Percentiles rank a stretch among this genome's conserved stretches.
phyloP scores from a whole-genome alignment of 2,329 filamentous ascomycete species.

The Fusarium caatingaense region DNA sequence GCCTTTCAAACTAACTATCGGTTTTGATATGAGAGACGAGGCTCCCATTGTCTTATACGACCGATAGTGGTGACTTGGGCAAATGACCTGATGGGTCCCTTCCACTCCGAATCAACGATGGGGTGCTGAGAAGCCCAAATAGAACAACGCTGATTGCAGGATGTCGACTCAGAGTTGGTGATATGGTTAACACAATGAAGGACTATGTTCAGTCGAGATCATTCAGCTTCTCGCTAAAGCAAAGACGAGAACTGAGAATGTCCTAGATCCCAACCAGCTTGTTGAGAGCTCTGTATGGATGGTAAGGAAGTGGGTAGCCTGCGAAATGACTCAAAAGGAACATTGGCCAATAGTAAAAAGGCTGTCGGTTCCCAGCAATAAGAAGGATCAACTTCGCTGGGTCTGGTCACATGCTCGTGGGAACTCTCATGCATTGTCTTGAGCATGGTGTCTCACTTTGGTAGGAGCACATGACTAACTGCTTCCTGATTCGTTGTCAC shows the following conservation, averaged over 20 bases:
- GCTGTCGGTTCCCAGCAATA: background rate
- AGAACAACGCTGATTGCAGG: background rate
- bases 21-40: background rate
- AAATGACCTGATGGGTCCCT: background rate
- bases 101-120: background rate
- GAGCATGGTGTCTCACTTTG: background rate
- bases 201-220: background rate
- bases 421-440: background rate
- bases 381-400: background rate
- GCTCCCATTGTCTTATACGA: background rate
- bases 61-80: background rate
- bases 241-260: background rate
- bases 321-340: background rate
- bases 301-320: background rate
- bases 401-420: background rate
- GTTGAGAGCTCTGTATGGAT: background rate
- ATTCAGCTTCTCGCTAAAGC: background rate
- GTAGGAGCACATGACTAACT: slow-evolving; percentile 17
- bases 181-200: background rate
- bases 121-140: background rate
- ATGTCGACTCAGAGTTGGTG: background rate
- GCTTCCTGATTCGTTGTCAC: slow-evolving; percentile 1
- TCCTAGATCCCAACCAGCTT: background rate
- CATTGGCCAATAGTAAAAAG: background rate
- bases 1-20: background rate